Conservation (phyloP, 208 protist genomes). For the Porcisia deanei region DNA sequence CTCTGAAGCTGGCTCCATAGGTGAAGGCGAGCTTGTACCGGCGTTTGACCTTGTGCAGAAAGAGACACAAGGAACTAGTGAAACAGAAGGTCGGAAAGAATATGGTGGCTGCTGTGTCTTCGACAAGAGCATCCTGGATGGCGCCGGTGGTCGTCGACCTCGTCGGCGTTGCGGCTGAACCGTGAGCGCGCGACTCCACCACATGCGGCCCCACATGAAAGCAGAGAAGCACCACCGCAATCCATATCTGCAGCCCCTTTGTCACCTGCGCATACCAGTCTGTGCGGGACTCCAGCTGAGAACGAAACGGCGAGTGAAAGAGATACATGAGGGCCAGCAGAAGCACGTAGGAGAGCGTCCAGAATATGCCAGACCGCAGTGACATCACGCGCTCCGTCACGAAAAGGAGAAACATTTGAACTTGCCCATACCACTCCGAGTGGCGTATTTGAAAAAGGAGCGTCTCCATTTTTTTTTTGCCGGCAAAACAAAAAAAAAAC, state of each 20-base stretch:
- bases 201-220: conserved; percentile 64
- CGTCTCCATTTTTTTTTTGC: not conserved
- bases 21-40: conserved; percentile 57
- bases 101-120: conserved; percentile 44
- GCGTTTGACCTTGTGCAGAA: conserved; percentile 78
- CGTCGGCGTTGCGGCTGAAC: not conserved
- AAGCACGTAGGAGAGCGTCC: conserved; percentile 52
- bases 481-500: not conserved
- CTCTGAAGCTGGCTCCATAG: conserved; percentile 54
- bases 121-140: conserved; percentile 14
- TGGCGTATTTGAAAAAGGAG: not conserved
- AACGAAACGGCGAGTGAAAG: conserved; percentile 80
- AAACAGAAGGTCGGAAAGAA: conserved; percentile 77
- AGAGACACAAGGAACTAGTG: conserved; percentile 46
- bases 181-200: conserved; percentile 16
- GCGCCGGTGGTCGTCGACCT: not conserved
- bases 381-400: conserved; percentile 17
- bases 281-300: conserved; percentile 36
- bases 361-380: conserved; percentile 32
- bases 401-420: conserved; percentile 14
- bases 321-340: conserved; percentile 67
- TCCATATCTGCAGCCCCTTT: conserved; percentile 78
- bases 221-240: conserved; percentile 44
- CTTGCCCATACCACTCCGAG: conserved; percentile 13
- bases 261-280: conserved; percentile 75